These are phyloP conservation scores for Gracilaria domingensis DNA, from an alignment of 23 red algal species.

Conservation along the genomic window DNA sequence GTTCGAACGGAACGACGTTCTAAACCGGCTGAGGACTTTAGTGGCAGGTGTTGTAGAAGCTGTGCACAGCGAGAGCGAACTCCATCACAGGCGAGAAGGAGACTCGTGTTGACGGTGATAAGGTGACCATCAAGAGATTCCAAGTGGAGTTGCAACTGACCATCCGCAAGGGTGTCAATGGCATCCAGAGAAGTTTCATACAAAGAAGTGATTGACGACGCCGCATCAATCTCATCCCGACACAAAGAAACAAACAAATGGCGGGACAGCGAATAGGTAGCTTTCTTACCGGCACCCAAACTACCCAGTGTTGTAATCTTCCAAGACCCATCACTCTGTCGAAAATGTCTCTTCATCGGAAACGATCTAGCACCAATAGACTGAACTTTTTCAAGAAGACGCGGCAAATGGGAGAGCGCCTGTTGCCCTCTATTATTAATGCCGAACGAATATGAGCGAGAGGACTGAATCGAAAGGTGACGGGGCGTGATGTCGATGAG, in stretches of 20 bases:
- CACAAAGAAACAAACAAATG: neutral
- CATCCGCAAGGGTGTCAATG: neutral
- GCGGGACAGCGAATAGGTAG: neutral
- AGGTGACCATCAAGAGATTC: neutral
- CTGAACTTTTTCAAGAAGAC: neutral
- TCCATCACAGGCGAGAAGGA: neutral
- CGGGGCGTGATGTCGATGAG: neutral
- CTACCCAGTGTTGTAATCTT: neutral
- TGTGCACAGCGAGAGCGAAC: neutral
- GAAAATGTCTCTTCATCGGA: neutral
- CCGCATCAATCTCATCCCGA: neutral
- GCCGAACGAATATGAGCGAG: conserved; percentile 3
- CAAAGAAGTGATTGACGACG: neutral
- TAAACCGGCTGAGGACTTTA: neutral
- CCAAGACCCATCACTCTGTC: neutral
- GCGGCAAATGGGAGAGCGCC: neutral
- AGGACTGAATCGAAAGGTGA: neutral
- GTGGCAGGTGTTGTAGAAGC: neutral
- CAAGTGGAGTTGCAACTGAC: neutral
- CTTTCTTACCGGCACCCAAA: neutral
- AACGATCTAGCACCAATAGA: neutral
- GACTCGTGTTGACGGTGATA: neutral
- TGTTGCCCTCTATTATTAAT: neutral
- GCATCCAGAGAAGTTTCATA: neutral
- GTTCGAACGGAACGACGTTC: neutral